Conservation (phyloP, 2,329 filamentous ascomycete species). For the Colletotrichum trifolii region DNA sequence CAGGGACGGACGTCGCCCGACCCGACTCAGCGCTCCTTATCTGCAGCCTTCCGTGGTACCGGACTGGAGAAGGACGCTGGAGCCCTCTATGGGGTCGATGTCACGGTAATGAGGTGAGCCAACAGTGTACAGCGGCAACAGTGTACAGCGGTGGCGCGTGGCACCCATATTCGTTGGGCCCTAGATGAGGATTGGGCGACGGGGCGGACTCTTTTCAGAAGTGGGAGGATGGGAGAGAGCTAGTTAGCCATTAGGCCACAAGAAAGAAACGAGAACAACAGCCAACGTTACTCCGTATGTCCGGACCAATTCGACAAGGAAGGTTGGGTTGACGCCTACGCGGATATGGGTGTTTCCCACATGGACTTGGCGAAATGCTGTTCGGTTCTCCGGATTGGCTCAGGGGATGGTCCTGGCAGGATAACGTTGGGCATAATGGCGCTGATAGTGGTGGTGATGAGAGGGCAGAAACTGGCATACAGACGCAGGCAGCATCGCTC, state of each 20-base stretch:
- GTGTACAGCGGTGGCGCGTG: conserved; percentile 1
- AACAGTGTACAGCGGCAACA: conserved; percentile 9
- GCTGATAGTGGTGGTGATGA: neutral
- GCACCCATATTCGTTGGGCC: conserved; percentile 11
- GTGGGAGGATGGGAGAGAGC: neutral
- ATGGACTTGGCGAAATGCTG: conserved; percentile 3
- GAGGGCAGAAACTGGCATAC: neutral
- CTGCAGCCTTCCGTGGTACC: conserved; percentile 19
- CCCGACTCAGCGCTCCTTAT: conserved; percentile 24
- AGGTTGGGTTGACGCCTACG: conserved; percentile 11
- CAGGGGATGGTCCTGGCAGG: neutral
- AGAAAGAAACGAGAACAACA: conserved; percentile 8
- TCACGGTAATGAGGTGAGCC: conserved; percentile 24
- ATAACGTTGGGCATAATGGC: neutral
- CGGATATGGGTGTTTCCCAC: conserved; percentile 1
- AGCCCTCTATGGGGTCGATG: conserved; percentile 20
- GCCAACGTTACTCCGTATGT: neutral
- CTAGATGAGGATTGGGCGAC: neutral
- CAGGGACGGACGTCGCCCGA: conserved; percentile 21
- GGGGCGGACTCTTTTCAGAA: neutral
- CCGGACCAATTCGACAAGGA: conserved; percentile 6
- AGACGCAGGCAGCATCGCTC: neutral
- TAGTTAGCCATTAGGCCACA: too few relatives aligned
- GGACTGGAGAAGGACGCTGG: conserved; percentile 9
- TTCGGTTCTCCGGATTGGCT: neutral